Evolutionary conservation across 345 rosid species (phyloP).

Genomic region (Eutrema japonicum): DNA sequence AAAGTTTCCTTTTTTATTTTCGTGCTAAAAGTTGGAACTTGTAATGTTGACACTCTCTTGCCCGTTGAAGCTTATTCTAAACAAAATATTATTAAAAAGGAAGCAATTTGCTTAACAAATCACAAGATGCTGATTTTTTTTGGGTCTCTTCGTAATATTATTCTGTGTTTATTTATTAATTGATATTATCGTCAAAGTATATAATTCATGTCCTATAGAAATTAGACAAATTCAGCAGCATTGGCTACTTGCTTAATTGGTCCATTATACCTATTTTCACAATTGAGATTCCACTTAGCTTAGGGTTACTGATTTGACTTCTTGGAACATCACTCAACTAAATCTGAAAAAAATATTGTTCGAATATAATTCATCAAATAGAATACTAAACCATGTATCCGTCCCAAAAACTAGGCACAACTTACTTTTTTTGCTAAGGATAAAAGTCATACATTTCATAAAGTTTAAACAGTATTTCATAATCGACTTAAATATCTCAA

Average conservation of each 20-base stretch:
- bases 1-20: not conserved
- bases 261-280: constrained; percentile 25
- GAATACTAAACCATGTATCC: too few relatives aligned
- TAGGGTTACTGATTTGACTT: constrained; percentile 10
- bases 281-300: constrained; percentile 21
- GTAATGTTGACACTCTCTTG: constrained; percentile 27
- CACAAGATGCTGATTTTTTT: constrained; percentile 34
- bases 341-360: not conserved
- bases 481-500: too few relatives aligned
- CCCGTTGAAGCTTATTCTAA: constrained; percentile 33
- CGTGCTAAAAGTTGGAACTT: constrained; percentile 27
- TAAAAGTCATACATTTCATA: not conserved
- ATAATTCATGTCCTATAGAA: constrained; percentile 26
- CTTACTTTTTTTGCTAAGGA: too few relatives aligned
- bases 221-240: constrained; percentile 31
- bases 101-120: constrained; percentile 38
- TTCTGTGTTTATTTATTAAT: not conserved
- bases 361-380: not conserved
- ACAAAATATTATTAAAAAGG: not conserved
- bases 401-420: too few relatives aligned
- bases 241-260: constrained; percentile 22
- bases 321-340: not conserved
- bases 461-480: not conserved
- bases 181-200: constrained; percentile 14
- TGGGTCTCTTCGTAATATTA: constrained; percentile 36